Evolutionary conservation across 164 flowering plant genomes (phyloP).

Genomic region (Aristolochia fimbriata): DNA sequence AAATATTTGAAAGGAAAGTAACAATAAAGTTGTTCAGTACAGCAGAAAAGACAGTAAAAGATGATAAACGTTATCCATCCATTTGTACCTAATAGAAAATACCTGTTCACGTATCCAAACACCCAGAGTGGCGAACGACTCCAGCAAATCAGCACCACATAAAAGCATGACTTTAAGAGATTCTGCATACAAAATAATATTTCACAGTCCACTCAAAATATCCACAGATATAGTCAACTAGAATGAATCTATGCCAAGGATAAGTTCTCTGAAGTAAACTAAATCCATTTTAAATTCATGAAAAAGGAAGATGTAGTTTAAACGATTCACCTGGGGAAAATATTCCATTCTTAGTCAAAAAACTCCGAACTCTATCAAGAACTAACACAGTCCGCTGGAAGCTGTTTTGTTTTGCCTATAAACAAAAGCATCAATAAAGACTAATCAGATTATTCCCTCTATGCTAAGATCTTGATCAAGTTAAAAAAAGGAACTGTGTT

Average conservation of each 20-base stretch:
- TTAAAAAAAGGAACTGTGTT: background rate
- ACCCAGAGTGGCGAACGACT: slow-evolving; percentile 67
- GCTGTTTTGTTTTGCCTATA: slow-evolving; percentile 60
- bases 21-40: background rate
- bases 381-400: slow-evolving; percentile 68
- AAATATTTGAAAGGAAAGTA: background rate
- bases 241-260: background rate
- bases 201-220: background rate
- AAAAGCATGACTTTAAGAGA: slow-evolving; percentile 73
- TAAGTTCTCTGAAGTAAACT: background rate
- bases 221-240: background rate
- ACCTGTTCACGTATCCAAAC: slow-evolving; percentile 87
- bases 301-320: background rate
- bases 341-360: slow-evolving; percentile 27
- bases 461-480: too few species aligned
- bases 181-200: slow-evolving; percentile 20
- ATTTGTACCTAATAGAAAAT: slow-evolving; percentile 1
- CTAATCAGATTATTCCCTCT: background rate
- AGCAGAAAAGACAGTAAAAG: too few species aligned
- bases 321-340: slow-evolving; percentile 30
- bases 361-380: slow-evolving; percentile 49
- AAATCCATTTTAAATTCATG: background rate
- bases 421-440: background rate
- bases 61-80: background rate
- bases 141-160: slow-evolving; percentile 90